Evolutionary conservation across 2,329 filamentous ascomycete genomes (phyloP).

Genomic region (Plenodomus lindquistii): DNA sequence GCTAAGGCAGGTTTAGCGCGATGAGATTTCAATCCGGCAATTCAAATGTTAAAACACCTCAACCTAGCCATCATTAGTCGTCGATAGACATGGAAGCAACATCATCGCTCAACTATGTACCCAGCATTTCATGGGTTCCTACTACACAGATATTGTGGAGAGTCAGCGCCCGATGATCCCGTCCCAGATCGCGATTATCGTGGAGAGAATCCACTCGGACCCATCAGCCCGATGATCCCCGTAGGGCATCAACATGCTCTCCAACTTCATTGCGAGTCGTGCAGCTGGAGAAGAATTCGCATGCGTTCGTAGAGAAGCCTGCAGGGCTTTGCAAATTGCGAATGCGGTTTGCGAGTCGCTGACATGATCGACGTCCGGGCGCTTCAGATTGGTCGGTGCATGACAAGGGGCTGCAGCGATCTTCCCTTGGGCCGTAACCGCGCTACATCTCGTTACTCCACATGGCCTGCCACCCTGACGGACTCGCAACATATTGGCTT

Average conservation of each 20-base stretch:
- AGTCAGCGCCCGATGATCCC: not conserved
- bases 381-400: not conserved
- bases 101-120: no score
- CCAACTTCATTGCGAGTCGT: not conserved
- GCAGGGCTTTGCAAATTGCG: not conserved
- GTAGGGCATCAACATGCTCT: not conserved
- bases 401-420: not conserved
- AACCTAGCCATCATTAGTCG: no score
- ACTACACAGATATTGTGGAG: no score
- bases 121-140: no score
- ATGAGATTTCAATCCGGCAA: no score
- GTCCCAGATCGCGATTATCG: not conserved
- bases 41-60: no score
- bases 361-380: not conserved
- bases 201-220: not conserved
- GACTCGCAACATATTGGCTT: not conserved
- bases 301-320: not conserved
- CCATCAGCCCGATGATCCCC: not conserved
- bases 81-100: no score
- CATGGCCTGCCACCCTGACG: not conserved
- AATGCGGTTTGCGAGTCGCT: not conserved
- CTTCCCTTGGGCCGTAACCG: not conserved
- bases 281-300: not conserved
- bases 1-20: not conserved
- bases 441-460: not conserved